phyloP scores from a whole-genome alignment of 805 yeast species.

The Candida alai region DNA sequence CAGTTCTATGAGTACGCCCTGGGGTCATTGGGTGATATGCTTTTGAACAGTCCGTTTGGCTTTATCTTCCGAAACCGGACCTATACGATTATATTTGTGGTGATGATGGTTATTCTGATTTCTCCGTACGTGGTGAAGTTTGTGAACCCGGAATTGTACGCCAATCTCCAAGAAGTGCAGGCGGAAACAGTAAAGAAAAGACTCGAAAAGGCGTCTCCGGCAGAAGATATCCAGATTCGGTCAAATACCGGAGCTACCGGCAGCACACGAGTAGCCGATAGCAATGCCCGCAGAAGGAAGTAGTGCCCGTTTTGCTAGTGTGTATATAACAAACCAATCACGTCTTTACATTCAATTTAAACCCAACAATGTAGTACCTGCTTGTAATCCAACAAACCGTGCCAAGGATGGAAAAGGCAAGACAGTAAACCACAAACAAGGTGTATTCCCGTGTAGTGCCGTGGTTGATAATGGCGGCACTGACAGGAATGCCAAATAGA shows the following conservation, averaged over 20 bases:
- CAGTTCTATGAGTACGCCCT: slow-evolving; percentile 32
- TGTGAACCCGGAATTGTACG: slow-evolving; percentile 37
- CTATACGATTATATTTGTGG: slow-evolving; percentile 32
- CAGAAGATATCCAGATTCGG: no score
- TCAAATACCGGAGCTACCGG: no score
- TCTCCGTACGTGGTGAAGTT: slow-evolving; percentile 29
- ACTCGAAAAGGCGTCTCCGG: slow-evolving; percentile 6
- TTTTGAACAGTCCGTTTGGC: slow-evolving; percentile 40
- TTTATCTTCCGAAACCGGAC: slow-evolving; percentile 32
- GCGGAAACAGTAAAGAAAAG: slow-evolving; percentile 6
- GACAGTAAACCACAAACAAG: slow-evolving; percentile 32
- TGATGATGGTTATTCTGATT: slow-evolving; percentile 24
- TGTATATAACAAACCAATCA: slow-evolving; percentile 6
- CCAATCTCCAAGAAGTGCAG: slow-evolving; percentile 16
- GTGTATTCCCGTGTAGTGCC: slow-evolving; percentile 24
- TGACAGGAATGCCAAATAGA: slow-evolving; percentile 35
- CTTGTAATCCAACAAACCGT: slow-evolving; percentile 26
- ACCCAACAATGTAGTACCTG: slow-evolving; percentile 30
- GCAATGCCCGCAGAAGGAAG: slow-evolving; percentile 4
- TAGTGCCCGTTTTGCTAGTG: slow-evolving; percentile 1
- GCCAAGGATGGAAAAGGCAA: slow-evolving; percentile 24
- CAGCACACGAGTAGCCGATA: neutral
- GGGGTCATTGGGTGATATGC: slow-evolving; percentile 28
- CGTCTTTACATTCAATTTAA: slow-evolving; percentile 19
- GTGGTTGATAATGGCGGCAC: slow-evolving; percentile 33